These are phyloP conservation scores for Cutaneotrichosporon mucoides DNA, from an alignment of 1,284 basidiomycete species.

Conservation along the genomic window DNA sequence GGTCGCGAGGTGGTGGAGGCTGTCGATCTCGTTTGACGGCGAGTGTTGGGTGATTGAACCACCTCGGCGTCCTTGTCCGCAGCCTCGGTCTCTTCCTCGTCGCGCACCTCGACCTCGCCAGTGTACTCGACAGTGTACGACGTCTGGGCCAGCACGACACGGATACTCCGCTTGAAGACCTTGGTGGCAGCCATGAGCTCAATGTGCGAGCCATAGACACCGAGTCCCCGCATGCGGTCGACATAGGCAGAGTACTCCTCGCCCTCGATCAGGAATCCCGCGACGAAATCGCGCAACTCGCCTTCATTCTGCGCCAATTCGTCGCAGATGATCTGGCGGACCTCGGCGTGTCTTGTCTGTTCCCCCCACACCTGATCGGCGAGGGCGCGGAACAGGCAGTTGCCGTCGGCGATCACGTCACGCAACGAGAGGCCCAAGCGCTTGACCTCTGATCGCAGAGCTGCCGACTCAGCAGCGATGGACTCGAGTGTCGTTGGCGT, in stretches of 20 bases:
- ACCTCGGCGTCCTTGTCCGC: neutral
- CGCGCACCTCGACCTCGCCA: neutral
- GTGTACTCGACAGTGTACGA: slow-evolving; percentile 37
- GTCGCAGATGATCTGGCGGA: slow-evolving; percentile 40
- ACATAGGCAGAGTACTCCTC: slow-evolving; percentile 41
- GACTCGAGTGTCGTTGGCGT: slow-evolving; percentile 24
- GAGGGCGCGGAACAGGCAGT: slow-evolving; percentile 42
- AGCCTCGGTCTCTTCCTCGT: neutral
- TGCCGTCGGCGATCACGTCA: slow-evolving; percentile 45
- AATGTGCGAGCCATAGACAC: slow-evolving; percentile 41
- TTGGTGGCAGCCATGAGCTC: slow-evolving; percentile 42
- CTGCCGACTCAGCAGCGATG: slow-evolving; percentile 25
- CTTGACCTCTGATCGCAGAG: slow-evolving; percentile 25
- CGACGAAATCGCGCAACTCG: slow-evolving; percentile 34
- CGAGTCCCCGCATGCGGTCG: slow-evolving; percentile 33
- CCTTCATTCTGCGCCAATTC: slow-evolving; percentile 34
- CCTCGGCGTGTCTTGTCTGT: slow-evolving; percentile 35
- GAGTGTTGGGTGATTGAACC: neutral
- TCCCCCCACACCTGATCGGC: slow-evolving; percentile 43
- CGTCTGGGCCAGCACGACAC: slow-evolving; percentile 38
- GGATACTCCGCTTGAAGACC: slow-evolving; percentile 37
- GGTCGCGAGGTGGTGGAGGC: slow-evolving; percentile 22
- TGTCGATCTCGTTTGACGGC: slow-evolving; percentile 15
- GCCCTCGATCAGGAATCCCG: slow-evolving; percentile 33
- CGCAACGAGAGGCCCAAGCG: slow-evolving; percentile 34